Base-by-base conservation (phyloP, 106 monocot species). In the Chionographis japonica region DNA sequence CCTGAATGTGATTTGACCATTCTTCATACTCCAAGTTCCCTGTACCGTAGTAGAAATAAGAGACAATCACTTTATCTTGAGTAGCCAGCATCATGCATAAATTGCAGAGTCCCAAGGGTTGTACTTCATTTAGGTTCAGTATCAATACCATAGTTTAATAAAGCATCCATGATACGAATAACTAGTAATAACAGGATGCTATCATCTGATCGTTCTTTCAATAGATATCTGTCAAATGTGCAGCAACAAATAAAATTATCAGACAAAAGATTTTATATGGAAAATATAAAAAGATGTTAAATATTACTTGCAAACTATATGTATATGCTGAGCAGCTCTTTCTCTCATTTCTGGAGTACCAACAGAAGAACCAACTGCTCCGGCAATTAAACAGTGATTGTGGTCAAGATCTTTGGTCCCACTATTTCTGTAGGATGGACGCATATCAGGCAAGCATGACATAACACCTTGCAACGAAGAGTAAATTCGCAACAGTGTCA, bases 361-460 rank as follows among this genome's bases (percentile, higher is more conserved):
- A 72, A 98, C 85, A 77, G 74, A 66, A 37, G 81, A 70, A 17
- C 97, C 97, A 79, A 65, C 71, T 38, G 89, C 78, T 67, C 97
- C 97, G 50, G 90, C 82, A 75, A 93, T 93, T 27, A 90, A 71
- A 79, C 84, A 81, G 54, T 61, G 60, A 58, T 49, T 70, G 18
- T 68, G 11, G 61, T 83, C 78, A 18, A 70, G 58, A 41, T 80
- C 73, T 39, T 69, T 77, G 13, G 40, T 58, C 56, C 71, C 69
- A 58, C 56, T 78, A 68, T 56, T 59, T 79, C 79, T 85, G 54
- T 54, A 69, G 8, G 81, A 77, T 58, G 97, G 92, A n/a, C 69
- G 78, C 70, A 98, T 80, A 72, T 92, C 97, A 73, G 97, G 97
- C 68, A 98, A 93, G 72, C 92, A 98, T 51, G 97, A 90, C 83